Evolutionary conservation across 2,329 filamentous ascomycete species (phyloP), one percentile per base, ranked within the genome.

Genomic region (Ceratocystis papillata): DNA sequence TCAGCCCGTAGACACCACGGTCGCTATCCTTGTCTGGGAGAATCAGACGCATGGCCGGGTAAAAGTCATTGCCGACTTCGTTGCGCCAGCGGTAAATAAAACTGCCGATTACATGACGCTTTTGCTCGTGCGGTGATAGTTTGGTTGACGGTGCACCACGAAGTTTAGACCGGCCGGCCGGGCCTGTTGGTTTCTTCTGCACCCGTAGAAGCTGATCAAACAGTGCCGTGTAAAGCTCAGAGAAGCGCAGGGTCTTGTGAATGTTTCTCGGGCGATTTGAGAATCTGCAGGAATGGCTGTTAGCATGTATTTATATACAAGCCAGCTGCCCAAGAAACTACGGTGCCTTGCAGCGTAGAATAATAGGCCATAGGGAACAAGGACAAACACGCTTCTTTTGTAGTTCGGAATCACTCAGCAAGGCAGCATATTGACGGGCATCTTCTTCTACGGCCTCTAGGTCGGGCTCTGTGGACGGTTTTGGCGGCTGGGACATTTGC

Each of bases 11-110:
- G 79, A 96, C 91, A 20, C 88, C 88, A 61, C 94, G 84, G 72
- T 97, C 91, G 48, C 91, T 85, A 73, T 99, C 94, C 73, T 96
- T 95, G 72, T 95, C 90, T 0, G 93, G 92, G 2, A 96, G 80
- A 67, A 97, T 96, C 60, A 99, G 82, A 22, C 94, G 86, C 75
- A 99, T 83, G 1, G 90, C 93, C 0, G 94, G 94, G 73, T 94
- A 97, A 71, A 99, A 89, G 75, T 99, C 94, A 70, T 90, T 79
- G 30, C 94, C 94, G 25, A 96, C 92, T 68, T 96, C 87, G 66
- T 85, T 84, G 48, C 92, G 84, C 94, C 94, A 99, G 74, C 85
- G 82, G 15, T 83, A 82, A 70, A 99, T 90, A 77, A 96, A 99
- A 6, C 87, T 81, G 65, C 92, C 84, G 69, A 99, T 90, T 70